These are phyloP conservation scores for Auriscalpium orientale DNA, from an alignment of 768 basidiomycete species.

Conservation along the genomic window DNA sequence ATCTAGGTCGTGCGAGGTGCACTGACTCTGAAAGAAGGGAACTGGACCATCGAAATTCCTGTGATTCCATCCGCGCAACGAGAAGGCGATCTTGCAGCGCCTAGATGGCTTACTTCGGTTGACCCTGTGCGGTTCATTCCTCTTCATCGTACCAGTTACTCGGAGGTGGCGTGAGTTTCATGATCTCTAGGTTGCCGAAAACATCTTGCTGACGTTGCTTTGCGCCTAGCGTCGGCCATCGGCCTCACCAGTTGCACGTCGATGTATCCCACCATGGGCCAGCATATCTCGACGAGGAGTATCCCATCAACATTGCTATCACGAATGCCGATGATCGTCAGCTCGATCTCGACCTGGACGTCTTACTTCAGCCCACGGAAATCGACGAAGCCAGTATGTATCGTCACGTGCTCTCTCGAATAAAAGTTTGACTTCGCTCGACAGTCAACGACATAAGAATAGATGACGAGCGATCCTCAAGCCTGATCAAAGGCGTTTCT, in stretches of 20 bases:
- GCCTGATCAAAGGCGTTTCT: constrained; percentile 64
- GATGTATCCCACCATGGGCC: constrained; percentile 53
- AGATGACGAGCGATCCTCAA: constrained; percentile 56
- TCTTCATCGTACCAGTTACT: constrained; percentile 38
- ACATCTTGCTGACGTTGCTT: neutral
- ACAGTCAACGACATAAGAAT: constrained; percentile 56
- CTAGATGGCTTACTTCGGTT: constrained; percentile 52
- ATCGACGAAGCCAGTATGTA: constrained; percentile 61
- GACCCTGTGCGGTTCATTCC: constrained; percentile 47
- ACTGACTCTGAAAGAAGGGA: constrained; percentile 47
- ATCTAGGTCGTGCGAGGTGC: constrained; percentile 36
- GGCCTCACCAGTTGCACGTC: constrained; percentile 50
- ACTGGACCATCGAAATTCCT: constrained; percentile 63
- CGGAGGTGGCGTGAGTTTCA: constrained; percentile 40
- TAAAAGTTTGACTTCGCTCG: neutral
- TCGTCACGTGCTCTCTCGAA: neutral
- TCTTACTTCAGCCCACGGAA: constrained; percentile 75
- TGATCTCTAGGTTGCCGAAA: neutral
- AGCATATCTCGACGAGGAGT: constrained; percentile 76
- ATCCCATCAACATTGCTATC: constrained; percentile 64
- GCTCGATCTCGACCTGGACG: constrained; percentile 62
- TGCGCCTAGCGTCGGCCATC: constrained; percentile 47
- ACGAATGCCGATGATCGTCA: constrained; percentile 64
- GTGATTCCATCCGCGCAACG: constrained; percentile 36
- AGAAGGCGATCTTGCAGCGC: constrained; percentile 21